Conservation (phyloP, 2,329 filamentous ascomycete species). For the Cercospora sp. region DNA sequence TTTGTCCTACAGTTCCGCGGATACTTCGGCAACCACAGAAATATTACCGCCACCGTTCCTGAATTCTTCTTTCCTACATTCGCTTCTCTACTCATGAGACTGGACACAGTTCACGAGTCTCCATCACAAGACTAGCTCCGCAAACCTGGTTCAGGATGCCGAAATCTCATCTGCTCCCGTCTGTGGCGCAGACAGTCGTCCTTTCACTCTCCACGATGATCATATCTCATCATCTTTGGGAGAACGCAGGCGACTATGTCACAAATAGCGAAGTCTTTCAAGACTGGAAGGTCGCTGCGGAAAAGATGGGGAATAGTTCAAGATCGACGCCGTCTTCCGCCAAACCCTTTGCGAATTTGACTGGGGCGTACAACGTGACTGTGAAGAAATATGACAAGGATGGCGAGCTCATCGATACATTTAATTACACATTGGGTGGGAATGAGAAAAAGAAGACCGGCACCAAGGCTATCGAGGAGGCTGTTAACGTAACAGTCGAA, state of each 20-base stretch:
- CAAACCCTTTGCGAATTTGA: neutral
- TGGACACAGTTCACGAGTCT: neutral
- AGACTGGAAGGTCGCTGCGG: neutral
- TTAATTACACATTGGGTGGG: neutral
- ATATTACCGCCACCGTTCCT: neutral
- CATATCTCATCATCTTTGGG: conserved; percentile 1
- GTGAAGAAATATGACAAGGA: neutral
- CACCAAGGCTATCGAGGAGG: neutral
- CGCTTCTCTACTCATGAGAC: neutral
- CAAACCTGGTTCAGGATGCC: neutral
- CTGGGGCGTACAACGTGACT: neutral
- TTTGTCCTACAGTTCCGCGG: neutral
- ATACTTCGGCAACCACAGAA: neutral
- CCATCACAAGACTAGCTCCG: neutral
- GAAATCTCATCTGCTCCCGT: neutral
- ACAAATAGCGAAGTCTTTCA: neutral
- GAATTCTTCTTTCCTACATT: neutral
- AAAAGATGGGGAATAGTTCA: neutral
- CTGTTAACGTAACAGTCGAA: neutral
- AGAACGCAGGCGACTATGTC: neutral
- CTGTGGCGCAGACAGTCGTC: neutral
- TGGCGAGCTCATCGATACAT: neutral
- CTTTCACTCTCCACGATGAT: neutral
- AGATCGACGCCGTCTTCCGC: neutral
- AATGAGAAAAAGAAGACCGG: neutral